Evolutionary conservation across 345 rosid species (phyloP).

Genomic region (Salix arbutifolia): DNA sequence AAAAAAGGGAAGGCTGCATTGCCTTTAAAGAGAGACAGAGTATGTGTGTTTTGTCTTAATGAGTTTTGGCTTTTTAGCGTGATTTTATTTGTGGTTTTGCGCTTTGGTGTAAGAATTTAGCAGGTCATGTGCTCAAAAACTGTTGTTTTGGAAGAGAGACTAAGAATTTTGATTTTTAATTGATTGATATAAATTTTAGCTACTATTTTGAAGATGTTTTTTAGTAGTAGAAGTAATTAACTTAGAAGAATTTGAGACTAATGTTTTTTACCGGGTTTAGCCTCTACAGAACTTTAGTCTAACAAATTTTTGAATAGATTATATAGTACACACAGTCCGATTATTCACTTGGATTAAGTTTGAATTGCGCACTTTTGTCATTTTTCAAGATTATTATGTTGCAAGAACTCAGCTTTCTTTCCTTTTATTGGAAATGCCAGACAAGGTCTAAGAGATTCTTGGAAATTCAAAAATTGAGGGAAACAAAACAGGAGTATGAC

Average conservation of each 20-base stretch:
- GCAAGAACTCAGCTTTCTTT: constrained; percentile 7
- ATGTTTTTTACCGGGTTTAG: not conserved
- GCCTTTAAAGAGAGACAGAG: constrained; percentile 85
- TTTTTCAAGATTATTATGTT: constrained; percentile 12
- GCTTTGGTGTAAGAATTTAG: constrained; percentile 3
- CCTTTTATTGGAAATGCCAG: constrained; percentile 45
- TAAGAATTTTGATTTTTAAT: not conserved
- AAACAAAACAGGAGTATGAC: constrained; percentile 75
- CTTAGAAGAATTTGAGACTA: not conserved
- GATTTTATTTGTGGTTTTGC: constrained; percentile 8
- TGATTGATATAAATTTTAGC: not conserved
- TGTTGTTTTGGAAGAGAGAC: not conserved
- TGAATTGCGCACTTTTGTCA: not conserved
- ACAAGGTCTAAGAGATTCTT: constrained; percentile 94
- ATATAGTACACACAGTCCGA: not conserved
- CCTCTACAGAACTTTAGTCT: not conserved
- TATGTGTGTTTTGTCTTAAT: constrained; percentile 22
- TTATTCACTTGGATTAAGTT: not conserved
- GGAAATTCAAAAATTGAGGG: constrained; percentile 95
- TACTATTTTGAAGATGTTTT: not conserved
- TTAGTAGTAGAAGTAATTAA: not conserved
- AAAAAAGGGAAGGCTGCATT: constrained; percentile 87
- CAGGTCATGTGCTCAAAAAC: not conserved
- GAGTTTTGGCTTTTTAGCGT: not conserved
- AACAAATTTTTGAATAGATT: not conserved